Evolutionary conservation across 768 basidiomycete genomes (phyloP), one percentile per base, ranked within the genome.

Genomic region (Tylopilus sp.): DNA sequence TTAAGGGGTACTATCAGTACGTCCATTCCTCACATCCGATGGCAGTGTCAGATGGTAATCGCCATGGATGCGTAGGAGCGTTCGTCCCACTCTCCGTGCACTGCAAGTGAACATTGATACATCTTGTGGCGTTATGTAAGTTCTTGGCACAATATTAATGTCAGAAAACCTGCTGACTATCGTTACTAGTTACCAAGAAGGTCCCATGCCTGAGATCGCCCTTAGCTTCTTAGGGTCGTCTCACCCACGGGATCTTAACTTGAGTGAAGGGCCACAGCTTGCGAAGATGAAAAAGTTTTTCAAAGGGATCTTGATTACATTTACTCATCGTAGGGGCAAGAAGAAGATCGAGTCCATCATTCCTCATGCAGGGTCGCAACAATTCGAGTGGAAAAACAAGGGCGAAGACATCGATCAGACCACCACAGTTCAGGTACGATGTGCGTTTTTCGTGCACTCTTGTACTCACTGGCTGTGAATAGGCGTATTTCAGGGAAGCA

Each of bases 1-100:
- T 78, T 67, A 67, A 74, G 9, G 81, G 81, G 0, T 79, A 71
- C 38, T 81, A 75, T 50, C 79, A 81, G 81, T 82, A 50, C 26
- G 76, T 60, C 25, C n/a, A 6, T 19, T 31, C 42, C 37, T 28
- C 24, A 42, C 28, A 19, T 21, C 37, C 26, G 11, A 22, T 33
- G 36, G 33, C n/a, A 36, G 25, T 4, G 29, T 12, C 33, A 11
- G 26, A 1, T 44, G 41, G 26, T 45, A 44, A 57, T 33, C n/a
- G 14, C 31, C 17, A 34, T 38, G 26, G 31, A 19, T 19, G 16
- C 17, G 19, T 36, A 80, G 79, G 55, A 78, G 76, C 41, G 77
- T 81, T 34, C 73, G 81, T 1, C 79, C 78, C 0, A 67, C 74
- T 1, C 51, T 69, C 0, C 71, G 68, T 1, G 52, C 68, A 10